Evolutionary conservation across 495 filamentous ascomycete species (phyloP), one percentile per base, ranked within the genome.

Genomic region (Pyronema domesticum): DNA sequence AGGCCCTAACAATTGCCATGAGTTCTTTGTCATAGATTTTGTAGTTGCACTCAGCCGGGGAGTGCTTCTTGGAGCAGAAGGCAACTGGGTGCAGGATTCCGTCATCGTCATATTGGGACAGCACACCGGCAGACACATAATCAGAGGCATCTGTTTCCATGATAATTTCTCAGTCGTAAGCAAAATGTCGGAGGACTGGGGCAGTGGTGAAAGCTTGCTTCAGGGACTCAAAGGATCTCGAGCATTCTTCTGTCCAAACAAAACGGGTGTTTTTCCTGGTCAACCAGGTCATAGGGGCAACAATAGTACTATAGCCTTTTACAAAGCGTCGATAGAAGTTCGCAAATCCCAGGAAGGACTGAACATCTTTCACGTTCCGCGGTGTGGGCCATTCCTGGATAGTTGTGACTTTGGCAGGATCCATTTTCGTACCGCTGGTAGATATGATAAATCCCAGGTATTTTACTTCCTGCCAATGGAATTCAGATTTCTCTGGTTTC

Each of bases 401-500:
- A n/a, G n/a, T n/a, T n/a, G n/a, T n/a, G n/a, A n/a, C 18, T 15
- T 65, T 61, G 3, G 33, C 23, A 7, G 55, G 60, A 46, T 68
- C 60, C 46, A 70, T 69, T 19, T 52, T 44, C 9, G 71, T 59
- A 3, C 58, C 55, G 0, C 64, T 42, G n/a, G 40, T 59, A n/a
- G 13, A 47, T 11, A 71, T 54, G 11, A 53, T 54, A 1, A 55
- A 33, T 23, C 56, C 58, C 30, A 60, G n/a, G n/a, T n/a, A n/a
- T n/a, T n/a, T n/a, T n/a, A n/a, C n/a, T n/a, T n/a, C n/a, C n/a
- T n/a, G n/a, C 9, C n/a, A 4, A 30, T 54, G 36, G 18, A 62
- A 60, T 3, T 46, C 34, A 54, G 59, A 65, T 54, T 71, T 70
- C 17, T 63, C 57, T 17, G 66, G 63, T 37, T 68, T 58, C 4